Evolutionary conservation across 768 basidiomycete species (phyloP).

Genomic region (Trametes maxima): DNA sequence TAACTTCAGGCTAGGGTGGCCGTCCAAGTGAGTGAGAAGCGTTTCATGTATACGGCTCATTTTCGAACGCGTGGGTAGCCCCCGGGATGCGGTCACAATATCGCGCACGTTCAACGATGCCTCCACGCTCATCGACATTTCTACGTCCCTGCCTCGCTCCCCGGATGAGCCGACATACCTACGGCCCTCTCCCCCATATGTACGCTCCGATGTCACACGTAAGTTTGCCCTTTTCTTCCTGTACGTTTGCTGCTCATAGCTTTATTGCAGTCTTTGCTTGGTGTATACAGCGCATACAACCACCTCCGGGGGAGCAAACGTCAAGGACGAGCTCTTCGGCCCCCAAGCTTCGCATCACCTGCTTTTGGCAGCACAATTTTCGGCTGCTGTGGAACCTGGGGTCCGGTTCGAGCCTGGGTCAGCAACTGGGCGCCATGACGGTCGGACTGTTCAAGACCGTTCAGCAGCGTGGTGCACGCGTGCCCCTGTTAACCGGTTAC

Average conservation of each 20-base stretch:
- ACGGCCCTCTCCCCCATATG: constrained; percentile 88
- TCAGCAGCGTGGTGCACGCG: constrained; percentile 67
- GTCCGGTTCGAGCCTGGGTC: constrained; percentile 61
- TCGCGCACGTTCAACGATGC: constrained; percentile 82
- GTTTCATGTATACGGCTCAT: background rate
- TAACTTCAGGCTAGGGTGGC: constrained; percentile 94
- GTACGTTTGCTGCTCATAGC: constrained; percentile 10
- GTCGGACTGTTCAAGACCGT: constrained; percentile 83
- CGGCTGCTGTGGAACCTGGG: constrained; percentile 84
- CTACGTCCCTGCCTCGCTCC: constrained; percentile 92
- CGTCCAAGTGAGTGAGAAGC: constrained; percentile 74
- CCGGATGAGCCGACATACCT: constrained; percentile 89
- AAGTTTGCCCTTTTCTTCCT: constrained; percentile 30
- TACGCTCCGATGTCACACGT: constrained; percentile 84
- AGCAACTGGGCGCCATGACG: constrained; percentile 86
- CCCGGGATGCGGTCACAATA: constrained; percentile 93
- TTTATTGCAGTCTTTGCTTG: constrained; percentile 73
- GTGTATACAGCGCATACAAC: constrained; percentile 78
- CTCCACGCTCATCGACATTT: constrained; percentile 84
- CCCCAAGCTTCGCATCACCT: constrained; percentile 73
- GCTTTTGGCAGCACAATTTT: constrained; percentile 95
- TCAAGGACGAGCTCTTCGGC: background rate
- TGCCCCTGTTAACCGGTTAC: constrained; percentile 76
- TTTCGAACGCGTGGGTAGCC: constrained; percentile 48
- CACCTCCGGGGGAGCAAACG: constrained; percentile 26